Base-by-base conservation (phyloP, 768 basidiomycete genomes). In the Suillus spraguei region DNA sequence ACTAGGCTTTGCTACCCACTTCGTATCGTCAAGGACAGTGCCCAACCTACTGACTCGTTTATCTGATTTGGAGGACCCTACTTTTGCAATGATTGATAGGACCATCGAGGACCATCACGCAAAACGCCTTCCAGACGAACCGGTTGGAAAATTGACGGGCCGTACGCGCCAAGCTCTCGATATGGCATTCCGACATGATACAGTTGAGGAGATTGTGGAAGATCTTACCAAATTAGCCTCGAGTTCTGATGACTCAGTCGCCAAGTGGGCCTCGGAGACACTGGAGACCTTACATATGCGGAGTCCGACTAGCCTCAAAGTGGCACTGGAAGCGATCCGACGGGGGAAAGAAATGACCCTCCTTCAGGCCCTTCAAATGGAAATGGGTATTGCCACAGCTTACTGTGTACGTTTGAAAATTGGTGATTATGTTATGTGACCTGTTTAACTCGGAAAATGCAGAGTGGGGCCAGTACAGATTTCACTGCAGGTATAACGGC, bases 1-100 rank as follows among this genome's bases (percentile, higher is more conserved):
- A 66, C 87, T 89, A 70, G 97, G 97, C 38, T 83, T 99, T 69
- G 96, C 97, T 5, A 98, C 97, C 2, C 97, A 99, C 75, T 99
- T 83, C 70, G 85, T 99, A 60, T 87, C 94, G 11, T 89, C 92
- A 17, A 80, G 88, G 61, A 83, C 89, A 44, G 79, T 97, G 42
- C 86, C 91, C 17, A 81, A 82, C 47, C 84, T 98, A 55, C 79
- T 93, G 47, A 82, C 87, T 60, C 84, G 87, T 63, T 78, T 99
- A 61, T 82, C 87, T 20, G 77, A 75, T 63, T 76, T 74, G 63
- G 68, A 76, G 69, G 62, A 69, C 49, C 72, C 75, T 24, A 68
- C 78, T 60, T 70, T 75, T 72, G 76, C 84, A 66, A 79, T 81
- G 53, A 85, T 91, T 63, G 84, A 95, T 70, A 80, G 85, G 64